phyloP scores from a whole-genome alignment of 2,329 filamentous ascomycete genomes.

The Chaetomium strumarium region DNA sequence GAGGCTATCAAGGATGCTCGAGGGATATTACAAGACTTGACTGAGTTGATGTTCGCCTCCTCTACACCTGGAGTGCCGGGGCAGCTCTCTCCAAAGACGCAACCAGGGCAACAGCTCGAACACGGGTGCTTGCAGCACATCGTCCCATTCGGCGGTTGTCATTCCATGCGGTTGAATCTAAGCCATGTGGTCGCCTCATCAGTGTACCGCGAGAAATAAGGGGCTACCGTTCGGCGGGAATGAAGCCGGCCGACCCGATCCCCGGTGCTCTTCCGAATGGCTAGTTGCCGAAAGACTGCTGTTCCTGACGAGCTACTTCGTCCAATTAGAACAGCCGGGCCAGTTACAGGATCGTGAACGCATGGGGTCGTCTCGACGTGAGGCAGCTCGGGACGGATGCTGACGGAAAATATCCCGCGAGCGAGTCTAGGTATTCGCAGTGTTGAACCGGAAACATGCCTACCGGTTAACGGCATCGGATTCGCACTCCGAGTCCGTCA shows the following conservation, averaged over 20 bases:
- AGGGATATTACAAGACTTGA: background rate
- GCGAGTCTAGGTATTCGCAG: background rate
- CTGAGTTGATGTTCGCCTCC: background rate
- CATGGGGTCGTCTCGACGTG: background rate
- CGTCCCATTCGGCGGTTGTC: background rate
- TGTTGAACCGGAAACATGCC: background rate
- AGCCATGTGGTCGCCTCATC: background rate
- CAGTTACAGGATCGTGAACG: slow-evolving; percentile 7
- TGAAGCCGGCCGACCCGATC: background rate
- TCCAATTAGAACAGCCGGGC: background rate
- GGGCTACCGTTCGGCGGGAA: background rate
- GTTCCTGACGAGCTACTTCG: background rate
- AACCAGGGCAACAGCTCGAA: background rate
- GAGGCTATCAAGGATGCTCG: too few species aligned
- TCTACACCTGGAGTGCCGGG: background rate
- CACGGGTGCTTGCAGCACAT: slow-evolving; percentile 8
- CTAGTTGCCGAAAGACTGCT: background rate
- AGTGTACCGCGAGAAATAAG: background rate
- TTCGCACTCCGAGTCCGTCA: background rate
- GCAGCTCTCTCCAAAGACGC: background rate
- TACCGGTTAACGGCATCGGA: background rate
- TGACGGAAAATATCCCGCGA: background rate
- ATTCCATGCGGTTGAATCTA: background rate
- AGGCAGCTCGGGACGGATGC: background rate
- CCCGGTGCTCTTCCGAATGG: background rate